Evolutionary conservation across 2,329 filamentous ascomycete species (phyloP).

Genomic region (Calycina herbarum): DNA sequence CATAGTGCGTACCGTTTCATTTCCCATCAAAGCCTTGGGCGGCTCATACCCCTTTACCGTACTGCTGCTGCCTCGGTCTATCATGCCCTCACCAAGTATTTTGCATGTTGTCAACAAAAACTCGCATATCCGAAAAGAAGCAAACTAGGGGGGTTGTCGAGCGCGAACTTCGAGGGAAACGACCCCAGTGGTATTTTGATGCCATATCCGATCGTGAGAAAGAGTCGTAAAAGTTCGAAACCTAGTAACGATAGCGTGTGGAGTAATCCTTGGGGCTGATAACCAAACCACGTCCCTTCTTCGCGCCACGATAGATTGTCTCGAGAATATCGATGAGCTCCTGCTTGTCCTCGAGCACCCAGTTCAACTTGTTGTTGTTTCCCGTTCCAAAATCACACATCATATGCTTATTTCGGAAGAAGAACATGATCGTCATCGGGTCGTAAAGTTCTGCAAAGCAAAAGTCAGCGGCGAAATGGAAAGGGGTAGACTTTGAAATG

Average conservation of each 20-base stretch:
- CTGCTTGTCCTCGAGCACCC: constrained; percentile 95
- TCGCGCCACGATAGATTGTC: constrained; percentile 96
- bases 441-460: constrained; percentile 47
- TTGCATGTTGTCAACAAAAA: constrained; percentile 1
- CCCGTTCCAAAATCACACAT: constrained; percentile 95
- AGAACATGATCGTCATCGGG: constrained; percentile 94
- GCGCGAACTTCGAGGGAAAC: neutral
- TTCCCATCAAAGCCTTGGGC: neutral
- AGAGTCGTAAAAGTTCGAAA: neutral
- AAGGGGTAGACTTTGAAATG: neutral
- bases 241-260: constrained; percentile 66
- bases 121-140: neutral
- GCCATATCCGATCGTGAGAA: neutral
- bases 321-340: constrained; percentile 98
- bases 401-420: constrained; percentile 98
- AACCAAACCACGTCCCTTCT: constrained; percentile 95
- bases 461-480: neutral
- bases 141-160: neutral
- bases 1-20: neutral
- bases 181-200: neutral
- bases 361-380: constrained; percentile 98
- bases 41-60: neutral
- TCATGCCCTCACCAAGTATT: neutral
- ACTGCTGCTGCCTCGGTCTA: neutral
- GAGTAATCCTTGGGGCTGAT: constrained; percentile 89